These are phyloP conservation scores for apple (Malus domestica) DNA, from an alignment of 306 rosid genomes.

Conservation along the genomic window DNA sequence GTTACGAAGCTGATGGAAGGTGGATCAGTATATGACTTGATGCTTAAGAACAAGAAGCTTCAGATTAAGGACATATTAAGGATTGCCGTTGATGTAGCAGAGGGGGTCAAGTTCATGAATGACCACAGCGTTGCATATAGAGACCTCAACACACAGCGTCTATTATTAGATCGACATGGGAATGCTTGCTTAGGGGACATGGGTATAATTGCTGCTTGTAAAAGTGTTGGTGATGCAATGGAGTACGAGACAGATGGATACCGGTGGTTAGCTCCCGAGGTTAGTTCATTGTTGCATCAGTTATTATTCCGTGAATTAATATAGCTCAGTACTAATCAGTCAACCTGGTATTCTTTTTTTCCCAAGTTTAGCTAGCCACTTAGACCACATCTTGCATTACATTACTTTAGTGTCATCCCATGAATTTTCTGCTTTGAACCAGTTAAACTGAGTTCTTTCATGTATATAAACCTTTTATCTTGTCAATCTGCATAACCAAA, in stretches of 20 bases:
- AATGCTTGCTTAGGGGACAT: constrained; percentile 89
- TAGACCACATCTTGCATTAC: not conserved
- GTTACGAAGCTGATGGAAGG: constrained; percentile 88
- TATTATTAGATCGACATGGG: constrained; percentile 75
- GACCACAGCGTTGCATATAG: constrained; percentile 75
- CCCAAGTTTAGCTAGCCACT: not conserved
- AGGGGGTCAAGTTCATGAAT: constrained; percentile 86
- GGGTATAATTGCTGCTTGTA: constrained; percentile 84
- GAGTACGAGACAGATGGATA: constrained; percentile 97
- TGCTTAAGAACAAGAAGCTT: constrained; percentile 73
- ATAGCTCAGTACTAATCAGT: not conserved
- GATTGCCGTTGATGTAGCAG: constrained; percentile 74
- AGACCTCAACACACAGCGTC: constrained; percentile 78
- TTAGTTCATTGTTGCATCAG: constrained; percentile 31
- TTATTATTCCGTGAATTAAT: constrained; percentile 9
- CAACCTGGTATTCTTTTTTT: not conserved
- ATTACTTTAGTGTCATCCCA: not conserved
- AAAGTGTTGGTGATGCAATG: constrained; percentile 68
- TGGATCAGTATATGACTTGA: constrained; percentile 67
- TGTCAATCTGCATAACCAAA: not conserved
- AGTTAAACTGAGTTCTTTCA: not conserved
- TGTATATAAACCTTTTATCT: not conserved
- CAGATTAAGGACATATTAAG: constrained; percentile 67
- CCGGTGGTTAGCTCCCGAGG: constrained; percentile 98
- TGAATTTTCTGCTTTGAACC: not conserved